Percentiles rank a stretch among this genome's conserved stretches.
These are phyloP conservation scores for Jacaranda copaia DNA, from an alignment of 257 asterid genomes.

Conservation along the genomic window DNA sequence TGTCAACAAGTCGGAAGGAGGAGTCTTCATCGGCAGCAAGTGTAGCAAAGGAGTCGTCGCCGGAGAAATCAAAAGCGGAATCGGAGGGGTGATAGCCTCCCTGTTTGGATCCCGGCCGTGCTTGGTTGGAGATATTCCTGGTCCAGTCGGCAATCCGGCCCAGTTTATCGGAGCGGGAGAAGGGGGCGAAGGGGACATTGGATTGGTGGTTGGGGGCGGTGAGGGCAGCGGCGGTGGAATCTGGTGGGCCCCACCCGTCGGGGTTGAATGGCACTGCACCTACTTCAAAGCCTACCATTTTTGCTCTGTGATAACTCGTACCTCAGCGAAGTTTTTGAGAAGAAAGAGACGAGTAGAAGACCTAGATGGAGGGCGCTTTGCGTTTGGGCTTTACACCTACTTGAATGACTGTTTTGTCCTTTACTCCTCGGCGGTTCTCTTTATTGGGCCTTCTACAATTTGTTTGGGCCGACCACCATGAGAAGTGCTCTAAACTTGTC, in stretches of 20 bases:
- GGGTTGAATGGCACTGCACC: conserved; percentile 84
- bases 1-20: conserved; percentile 89
- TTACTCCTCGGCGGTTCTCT: too few species aligned
- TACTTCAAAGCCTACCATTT: conserved; percentile 76
- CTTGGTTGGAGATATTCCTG: conserved; percentile 51
- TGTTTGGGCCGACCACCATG: too few species aligned
- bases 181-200: conserved; percentile 94
- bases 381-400: not conserved
- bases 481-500: too few species aligned
- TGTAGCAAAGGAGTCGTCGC: conserved; percentile 90
- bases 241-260: conserved; percentile 99
- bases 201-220: conserved; percentile 60
- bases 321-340: conserved; percentile 30
- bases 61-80: conserved; percentile 93
- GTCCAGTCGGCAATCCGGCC: conserved; percentile 99
- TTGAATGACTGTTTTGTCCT: too few species aligned
- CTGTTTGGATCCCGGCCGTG: conserved; percentile 66
- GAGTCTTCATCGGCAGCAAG: conserved; percentile 86
- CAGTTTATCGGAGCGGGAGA: conserved; percentile 89
- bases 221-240: conserved; percentile 47
- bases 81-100: conserved; percentile 65
- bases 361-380: not conserved
- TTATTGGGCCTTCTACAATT: too few species aligned
- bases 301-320: not conserved
- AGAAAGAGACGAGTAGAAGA: not conserved